A percentile compares a stretch with the other conserved stretches of the same genome.
Conservation (phyloP, 345 rosid species). For the Passiflora organensis region DNA sequence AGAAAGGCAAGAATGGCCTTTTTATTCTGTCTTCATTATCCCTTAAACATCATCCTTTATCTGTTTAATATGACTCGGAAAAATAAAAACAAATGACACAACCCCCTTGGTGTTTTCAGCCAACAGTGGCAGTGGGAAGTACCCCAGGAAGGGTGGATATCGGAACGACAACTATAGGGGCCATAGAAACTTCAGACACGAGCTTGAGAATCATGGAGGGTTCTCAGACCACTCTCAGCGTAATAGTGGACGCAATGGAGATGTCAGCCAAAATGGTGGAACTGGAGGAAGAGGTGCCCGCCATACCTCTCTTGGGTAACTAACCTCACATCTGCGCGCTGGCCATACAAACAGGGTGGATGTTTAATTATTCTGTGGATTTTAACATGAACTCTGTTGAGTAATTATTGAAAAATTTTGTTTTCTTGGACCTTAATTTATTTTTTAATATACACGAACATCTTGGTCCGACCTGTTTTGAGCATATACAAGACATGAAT, state of each 20-base stretch:
- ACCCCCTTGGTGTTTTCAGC: constrained; percentile 6
- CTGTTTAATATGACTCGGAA: background rate
- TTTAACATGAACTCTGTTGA: too few species aligned
- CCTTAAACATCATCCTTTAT: background rate
- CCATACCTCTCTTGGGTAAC: too few species aligned
- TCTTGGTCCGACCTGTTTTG: too few species aligned
- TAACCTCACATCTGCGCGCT: background rate
- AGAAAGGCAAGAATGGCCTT: constrained; percentile 48
- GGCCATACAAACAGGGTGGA: constrained; percentile 5
- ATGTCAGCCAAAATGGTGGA: constrained; percentile 9
- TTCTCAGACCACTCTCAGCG: constrained; percentile 12
- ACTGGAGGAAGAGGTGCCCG: constrained; percentile 8
- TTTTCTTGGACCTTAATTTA: too few species aligned
- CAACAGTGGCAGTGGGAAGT: constrained; percentile 14
- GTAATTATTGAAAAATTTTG: too few species aligned
- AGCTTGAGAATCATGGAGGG: constrained; percentile 15
- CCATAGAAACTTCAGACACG: constrained; percentile 15
- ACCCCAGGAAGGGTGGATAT: constrained; percentile 13
- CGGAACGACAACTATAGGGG: constrained; percentile 9
- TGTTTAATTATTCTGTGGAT: background rate
- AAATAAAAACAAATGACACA: background rate
- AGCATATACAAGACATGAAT: too few species aligned
- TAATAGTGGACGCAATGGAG: constrained; percentile 14
- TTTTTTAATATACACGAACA: too few species aligned
- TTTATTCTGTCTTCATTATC: background rate